Evolutionary conservation across 2,329 filamentous ascomycete genomes (phyloP).

Genomic region (Atkinsonella texensis): DNA sequence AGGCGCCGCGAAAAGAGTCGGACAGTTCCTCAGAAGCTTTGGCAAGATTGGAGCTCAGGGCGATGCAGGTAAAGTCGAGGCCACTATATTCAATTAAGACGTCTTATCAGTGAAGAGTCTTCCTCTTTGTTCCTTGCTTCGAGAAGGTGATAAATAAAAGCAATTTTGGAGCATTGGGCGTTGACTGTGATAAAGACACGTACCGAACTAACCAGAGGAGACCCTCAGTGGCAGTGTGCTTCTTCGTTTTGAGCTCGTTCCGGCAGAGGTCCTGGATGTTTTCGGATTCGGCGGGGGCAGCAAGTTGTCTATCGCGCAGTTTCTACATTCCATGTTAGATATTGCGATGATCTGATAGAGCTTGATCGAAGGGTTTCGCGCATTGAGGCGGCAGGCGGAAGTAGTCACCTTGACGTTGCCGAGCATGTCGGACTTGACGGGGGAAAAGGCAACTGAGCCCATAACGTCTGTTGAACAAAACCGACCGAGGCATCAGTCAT

Average conservation of each 20-base stretch:
- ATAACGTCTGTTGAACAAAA: constrained; percentile 39
- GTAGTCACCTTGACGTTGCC: constrained; percentile 74
- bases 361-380: neutral
- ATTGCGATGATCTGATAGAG: neutral
- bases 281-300: constrained; percentile 64
- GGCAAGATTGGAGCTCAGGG: constrained; percentile 64
- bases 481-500: neutral
- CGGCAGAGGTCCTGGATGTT: constrained; percentile 75
- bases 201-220: constrained; percentile 85
- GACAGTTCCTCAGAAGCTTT: constrained; percentile 63
- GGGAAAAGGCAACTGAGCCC: constrained; percentile 65
- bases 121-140: neutral
- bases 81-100: constrained; percentile 42
- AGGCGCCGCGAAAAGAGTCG: constrained; percentile 76
- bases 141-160: neutral
- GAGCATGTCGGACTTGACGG: constrained; percentile 82
- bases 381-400: neutral
- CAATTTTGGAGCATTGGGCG: neutral
- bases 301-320: constrained; percentile 72
- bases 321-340: constrained; percentile 45
- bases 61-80: constrained; percentile 85
- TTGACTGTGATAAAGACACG: constrained; percentile 11
- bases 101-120: neutral
- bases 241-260: constrained; percentile 83
- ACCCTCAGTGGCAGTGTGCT: constrained; percentile 79